These are phyloP conservation scores for Bruguiera hainesii DNA, from an alignment of 441 rosid genomes.

Conservation along the genomic window DNA sequence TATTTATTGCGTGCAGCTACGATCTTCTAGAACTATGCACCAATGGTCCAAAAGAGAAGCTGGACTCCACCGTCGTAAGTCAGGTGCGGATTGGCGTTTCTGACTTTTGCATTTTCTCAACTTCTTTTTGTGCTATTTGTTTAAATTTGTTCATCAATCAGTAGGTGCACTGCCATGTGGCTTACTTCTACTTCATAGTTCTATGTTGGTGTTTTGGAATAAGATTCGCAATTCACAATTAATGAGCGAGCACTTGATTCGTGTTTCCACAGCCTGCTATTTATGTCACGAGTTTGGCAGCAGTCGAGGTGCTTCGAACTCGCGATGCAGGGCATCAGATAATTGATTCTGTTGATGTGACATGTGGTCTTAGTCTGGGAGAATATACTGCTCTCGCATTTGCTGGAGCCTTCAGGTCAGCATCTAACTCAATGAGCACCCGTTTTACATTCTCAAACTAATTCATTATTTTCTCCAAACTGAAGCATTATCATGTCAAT, in stretches of 20 bases:
- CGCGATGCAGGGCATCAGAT: constrained; percentile 85
- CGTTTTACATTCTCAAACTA: too few relatives aligned
- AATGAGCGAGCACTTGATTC: constrained; percentile 8
- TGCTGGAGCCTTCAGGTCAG: constrained; percentile 93
- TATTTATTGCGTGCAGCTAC: constrained; percentile 48
- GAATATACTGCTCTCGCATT: constrained; percentile 97
- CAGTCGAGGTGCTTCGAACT: constrained; percentile 85
- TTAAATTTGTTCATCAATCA: not conserved
- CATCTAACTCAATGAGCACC: not conserved
- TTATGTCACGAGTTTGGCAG: constrained; percentile 97
- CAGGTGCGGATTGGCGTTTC: constrained; percentile 44
- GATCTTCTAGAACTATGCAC: constrained; percentile 85
- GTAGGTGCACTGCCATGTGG: not conserved
- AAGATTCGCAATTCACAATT: constrained; percentile 5
- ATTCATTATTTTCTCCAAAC: not conserved
- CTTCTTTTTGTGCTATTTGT: not conserved
- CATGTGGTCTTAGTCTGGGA: constrained; percentile 97
- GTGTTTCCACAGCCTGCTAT: constrained; percentile 80
- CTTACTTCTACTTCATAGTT: not conserved
- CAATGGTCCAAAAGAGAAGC: constrained; percentile 93
- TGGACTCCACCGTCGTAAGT: constrained; percentile 92
- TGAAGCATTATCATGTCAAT: not conserved
- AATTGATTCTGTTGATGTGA: constrained; percentile 88
- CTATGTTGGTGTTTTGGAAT: not conserved
- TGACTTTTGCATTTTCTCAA: not conserved